Base-by-base conservation (phyloP, 345 rosid species). In the Murraya paniculata region DNA sequence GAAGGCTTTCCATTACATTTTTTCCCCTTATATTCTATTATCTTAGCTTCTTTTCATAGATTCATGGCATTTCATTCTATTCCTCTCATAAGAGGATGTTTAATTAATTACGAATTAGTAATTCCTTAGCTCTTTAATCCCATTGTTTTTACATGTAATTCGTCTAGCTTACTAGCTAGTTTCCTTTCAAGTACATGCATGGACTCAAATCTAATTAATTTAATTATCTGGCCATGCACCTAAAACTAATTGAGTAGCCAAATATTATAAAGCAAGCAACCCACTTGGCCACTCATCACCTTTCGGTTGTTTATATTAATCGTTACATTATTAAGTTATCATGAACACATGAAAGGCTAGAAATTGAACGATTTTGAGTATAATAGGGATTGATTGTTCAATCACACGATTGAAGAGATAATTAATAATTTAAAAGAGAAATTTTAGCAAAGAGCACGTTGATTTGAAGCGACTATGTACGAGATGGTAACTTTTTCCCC, bases 161-260 rank as follows among this genome's bases (percentile, higher is more conserved):
- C 4, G 21, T 48, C 10, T 48, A 64, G 56, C 7, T 50, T 50
- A 31, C 16, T 30, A 64, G 56, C 56, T 50, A 1, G 33, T 9
- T 50, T 64, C 65, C 30, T 62, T 45, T 53, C 31, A 19, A 48
- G 53, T 75, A 64, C 78, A 80, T 71, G 68, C 73, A 75, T 80
- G 76, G 65, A 70, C 48, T 62, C 57, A 50, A 74, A 30, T 68
- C 57, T 18, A 62, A 64, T 30, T 59, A 33, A 48, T 64, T 25
- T 28, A 61, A 9, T 38, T 28, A 39, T 13, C 25, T 62, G 31
- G 35, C 62, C 78, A 50, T 64, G 78, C 71, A 75, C 77, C 70
- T 61, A 27, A 71, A 24, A 6, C 14, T 16, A 35, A 33, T 58
- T 24, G 33, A 35, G 9, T 25, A 35, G 13, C 7, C 21, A 68